Evolutionary conservation across 78 protist species (phyloP).

Genomic region (Blattamonas nauphoetae): DNA sequence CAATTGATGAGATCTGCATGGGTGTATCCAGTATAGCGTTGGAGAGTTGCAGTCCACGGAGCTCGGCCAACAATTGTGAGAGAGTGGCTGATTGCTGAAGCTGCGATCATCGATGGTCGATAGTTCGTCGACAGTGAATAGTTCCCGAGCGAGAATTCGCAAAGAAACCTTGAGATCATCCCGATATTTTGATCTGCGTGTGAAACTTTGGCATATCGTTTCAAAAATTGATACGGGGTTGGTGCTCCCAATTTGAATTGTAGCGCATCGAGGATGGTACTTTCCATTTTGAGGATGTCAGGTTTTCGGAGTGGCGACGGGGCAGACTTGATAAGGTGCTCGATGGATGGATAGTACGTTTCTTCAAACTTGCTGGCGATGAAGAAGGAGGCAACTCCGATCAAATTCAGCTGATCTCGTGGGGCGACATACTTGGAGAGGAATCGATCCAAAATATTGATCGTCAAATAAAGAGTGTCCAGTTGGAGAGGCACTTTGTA

Average conservation of each 20-base stretch:
- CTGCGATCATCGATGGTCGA: neutral
- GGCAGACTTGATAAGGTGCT: neutral
- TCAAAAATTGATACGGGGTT: neutral
- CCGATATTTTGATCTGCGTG: neutral
- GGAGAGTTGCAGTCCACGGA: neutral
- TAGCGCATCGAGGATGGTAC: neutral
- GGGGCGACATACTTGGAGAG: constrained; percentile 3
- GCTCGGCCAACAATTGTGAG: neutral
- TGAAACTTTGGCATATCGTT: neutral
- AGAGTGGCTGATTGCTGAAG: neutral
- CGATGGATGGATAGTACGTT: neutral
- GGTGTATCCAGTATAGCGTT: neutral
- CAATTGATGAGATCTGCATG: no score
- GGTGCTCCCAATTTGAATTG: neutral
- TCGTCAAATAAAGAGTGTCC: constrained; percentile 20
- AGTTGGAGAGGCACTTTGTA: neutral
- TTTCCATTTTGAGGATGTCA: neutral
- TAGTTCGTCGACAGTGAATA: neutral
- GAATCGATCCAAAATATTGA: constrained; percentile 22
- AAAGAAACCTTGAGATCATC: neutral
- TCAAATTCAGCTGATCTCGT: neutral
- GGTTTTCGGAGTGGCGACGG: neutral
- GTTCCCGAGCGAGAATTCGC: neutral
- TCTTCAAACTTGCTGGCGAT: constrained; percentile 33
- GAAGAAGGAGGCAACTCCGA: constrained; percentile 16